phyloP scores from a whole-genome alignment of 2,329 filamentous ascomycete genomes.

The Paraconiothyrium sp. region DNA sequence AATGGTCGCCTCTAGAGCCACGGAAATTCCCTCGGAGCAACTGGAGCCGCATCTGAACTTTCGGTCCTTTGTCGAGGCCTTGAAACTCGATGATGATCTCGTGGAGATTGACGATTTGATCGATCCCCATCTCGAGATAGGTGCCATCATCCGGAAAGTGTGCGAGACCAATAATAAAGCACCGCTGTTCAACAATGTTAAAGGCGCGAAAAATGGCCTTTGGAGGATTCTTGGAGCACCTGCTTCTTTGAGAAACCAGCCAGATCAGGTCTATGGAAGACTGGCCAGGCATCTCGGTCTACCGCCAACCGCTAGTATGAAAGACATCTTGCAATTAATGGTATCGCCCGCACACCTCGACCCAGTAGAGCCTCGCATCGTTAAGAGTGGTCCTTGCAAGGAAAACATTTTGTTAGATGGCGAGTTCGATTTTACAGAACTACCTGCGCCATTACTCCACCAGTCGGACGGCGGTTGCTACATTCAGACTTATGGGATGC shows the following conservation, averaged over 20 bases:
- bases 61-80: conserved; percentile 59
- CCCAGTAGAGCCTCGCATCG: not conserved
- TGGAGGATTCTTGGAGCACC: conserved; percentile 60
- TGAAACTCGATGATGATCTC: conserved; percentile 42
- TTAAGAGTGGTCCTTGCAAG: not conserved
- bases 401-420: conserved; percentile 25
- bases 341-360: not conserved
- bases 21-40: too few species aligned
- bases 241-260: conserved; percentile 47
- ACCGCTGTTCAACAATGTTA: conserved; percentile 63
- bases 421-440: conserved; percentile 53
- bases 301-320: not conserved
- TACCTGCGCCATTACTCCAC: conserved; percentile 54
- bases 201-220: conserved; percentile 57
- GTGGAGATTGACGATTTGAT: conserved; percentile 19
- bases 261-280: not conserved
- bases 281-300: not conserved
- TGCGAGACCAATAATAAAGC: conserved; percentile 59
- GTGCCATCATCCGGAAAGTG: conserved; percentile 59
- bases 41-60: conserved; percentile 51
- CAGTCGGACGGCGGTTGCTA: conserved; percentile 60
- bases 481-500: conserved; percentile 62
- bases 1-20: too few species aligned
- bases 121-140: conserved; percentile 23
- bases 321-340: not conserved